Conservation (phyloP, 2,329 filamentous ascomycete species). For the Pseudogymnoascus pannorum region DNA sequence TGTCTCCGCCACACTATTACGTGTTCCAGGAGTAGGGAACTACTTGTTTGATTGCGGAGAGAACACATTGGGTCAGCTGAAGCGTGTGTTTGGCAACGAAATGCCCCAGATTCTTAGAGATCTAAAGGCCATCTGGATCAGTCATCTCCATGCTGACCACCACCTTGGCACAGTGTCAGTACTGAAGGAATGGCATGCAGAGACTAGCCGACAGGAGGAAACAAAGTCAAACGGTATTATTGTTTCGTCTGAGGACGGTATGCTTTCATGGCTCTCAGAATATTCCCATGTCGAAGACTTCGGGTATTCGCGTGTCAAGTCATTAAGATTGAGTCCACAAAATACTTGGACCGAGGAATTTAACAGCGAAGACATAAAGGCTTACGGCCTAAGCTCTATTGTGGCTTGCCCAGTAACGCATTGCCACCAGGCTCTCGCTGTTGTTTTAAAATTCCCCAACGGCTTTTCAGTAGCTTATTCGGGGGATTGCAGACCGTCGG, state of each 20-base stretch:
- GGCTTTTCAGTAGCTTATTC: constrained; percentile 88
- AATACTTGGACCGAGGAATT: constrained; percentile 29
- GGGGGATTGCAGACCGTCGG: constrained; percentile 81
- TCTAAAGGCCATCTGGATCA: constrained; percentile 81
- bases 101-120: constrained; percentile 66
- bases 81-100: constrained; percentile 62
- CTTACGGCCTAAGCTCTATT: constrained; percentile 58
- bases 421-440: constrained; percentile 71
- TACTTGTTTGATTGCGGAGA: constrained; percentile 91
- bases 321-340: constrained; percentile 19
- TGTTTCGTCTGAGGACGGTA: constrained; percentile 62
- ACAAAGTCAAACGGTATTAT: constrained; percentile 39
- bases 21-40: constrained; percentile 77
- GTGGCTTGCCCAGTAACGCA: constrained; percentile 65
- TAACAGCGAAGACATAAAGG: constrained; percentile 35
- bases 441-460: constrained; percentile 68
- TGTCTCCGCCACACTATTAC: constrained; percentile 79
- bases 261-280: constrained; percentile 72
- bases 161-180: constrained; percentile 78
- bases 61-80: constrained; percentile 81
- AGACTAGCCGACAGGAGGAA: constrained; percentile 36
- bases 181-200: constrained; percentile 71
- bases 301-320: constrained; percentile 48
- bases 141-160: constrained; percentile 93
- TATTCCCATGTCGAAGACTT: constrained; percentile 72